Evolutionary conservation across 371 early-diverging fungal genomes (phyloP), one percentile per base, ranked within the genome.

Genomic region (Neoconidiobolus thromboides): DNA sequence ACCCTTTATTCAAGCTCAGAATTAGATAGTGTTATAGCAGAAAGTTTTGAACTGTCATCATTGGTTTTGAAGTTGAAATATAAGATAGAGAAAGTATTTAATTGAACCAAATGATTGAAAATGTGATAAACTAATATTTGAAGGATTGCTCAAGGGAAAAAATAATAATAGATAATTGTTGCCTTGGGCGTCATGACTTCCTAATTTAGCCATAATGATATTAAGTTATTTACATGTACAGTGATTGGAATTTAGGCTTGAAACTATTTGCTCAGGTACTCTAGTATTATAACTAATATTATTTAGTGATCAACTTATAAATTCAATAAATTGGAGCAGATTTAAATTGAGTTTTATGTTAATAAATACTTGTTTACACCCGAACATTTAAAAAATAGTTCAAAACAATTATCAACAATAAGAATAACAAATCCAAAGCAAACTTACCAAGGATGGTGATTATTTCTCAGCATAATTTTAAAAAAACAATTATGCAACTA

Each of bases 301-400:
- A 1, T 44, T 61, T 47, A 47, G 38, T 6, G 55, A 61, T 47
- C 62, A 61, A 43, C 57, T 48, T 6, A 7, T 36, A 2, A 61
- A 61, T 39, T 55, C 62, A 36, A 39, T 6, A 38, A 56, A 56
- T 3, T 54, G 3, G 42, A 15, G 10, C 12, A 54, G 9, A 54
- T 38, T 15, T 40, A 43, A 2, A 38, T 41, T 41, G 55, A 43
- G 3, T 12, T n/a, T 37, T 54, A 54, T 54, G 38, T 54, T 41
- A 43, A 54, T 41, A 38, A 43, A 15, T 1, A 3, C 26, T 26
- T 26, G 26, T 26, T 26, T 26, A 26, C 26, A 26, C 26, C 26
- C 26, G 26, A 26, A 26, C 26, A 26, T 26, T 26, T 26, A 26
- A 26, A 26, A 26, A 26, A 26, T 26, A 26, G 26, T 26, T 26